Evolutionary conservation across 306 rosid genomes (phyloP).

Genomic region (Crotalaria pallida): DNA sequence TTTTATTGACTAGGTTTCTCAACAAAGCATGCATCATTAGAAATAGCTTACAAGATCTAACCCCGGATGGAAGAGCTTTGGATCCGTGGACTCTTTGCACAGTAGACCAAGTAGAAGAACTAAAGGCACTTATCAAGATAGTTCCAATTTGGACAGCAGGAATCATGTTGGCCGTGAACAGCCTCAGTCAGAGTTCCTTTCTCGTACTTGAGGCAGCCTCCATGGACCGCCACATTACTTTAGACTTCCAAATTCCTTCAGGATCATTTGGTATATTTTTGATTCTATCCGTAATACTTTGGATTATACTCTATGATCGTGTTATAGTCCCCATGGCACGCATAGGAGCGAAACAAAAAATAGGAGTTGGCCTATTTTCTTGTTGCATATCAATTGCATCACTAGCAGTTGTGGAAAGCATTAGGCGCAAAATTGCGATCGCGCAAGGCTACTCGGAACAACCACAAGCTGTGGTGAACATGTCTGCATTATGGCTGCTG

Average conservation of each 20-base stretch:
- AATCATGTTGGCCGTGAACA: constrained; percentile 19
- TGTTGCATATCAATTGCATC: constrained; percentile 9
- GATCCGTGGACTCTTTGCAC: constrained; percentile 54
- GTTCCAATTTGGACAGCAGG: constrained; percentile 28
- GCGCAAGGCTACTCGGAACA: constrained; percentile 18
- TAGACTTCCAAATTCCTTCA: constrained; percentile 21
- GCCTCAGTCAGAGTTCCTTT: constrained; percentile 10
- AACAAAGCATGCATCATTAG: constrained; percentile 45
- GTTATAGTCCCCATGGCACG: background rate
- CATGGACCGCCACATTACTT: constrained; percentile 24
- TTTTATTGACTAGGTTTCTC: constrained; percentile 22
- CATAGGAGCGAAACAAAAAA: constrained; percentile 9
- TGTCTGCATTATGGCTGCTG: constrained; percentile 26
- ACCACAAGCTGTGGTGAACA: constrained; percentile 25
- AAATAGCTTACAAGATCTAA: constrained; percentile 14
- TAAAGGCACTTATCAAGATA: constrained; percentile 22
- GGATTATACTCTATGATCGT: constrained; percentile 17
- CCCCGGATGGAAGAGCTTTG: constrained; percentile 24
- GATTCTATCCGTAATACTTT: constrained; percentile 6
- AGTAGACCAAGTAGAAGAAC: constrained; percentile 40
- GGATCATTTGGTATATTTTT: constrained; percentile 16
- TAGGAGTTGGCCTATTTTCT: constrained; percentile 1
- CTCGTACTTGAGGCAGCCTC: constrained; percentile 23
- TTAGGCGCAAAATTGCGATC: constrained; percentile 12
- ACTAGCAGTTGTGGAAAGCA: constrained; percentile 15